phyloP scores from a whole-genome alignment of 78 protist genomes.

The Ministeria vibrans region DNA sequence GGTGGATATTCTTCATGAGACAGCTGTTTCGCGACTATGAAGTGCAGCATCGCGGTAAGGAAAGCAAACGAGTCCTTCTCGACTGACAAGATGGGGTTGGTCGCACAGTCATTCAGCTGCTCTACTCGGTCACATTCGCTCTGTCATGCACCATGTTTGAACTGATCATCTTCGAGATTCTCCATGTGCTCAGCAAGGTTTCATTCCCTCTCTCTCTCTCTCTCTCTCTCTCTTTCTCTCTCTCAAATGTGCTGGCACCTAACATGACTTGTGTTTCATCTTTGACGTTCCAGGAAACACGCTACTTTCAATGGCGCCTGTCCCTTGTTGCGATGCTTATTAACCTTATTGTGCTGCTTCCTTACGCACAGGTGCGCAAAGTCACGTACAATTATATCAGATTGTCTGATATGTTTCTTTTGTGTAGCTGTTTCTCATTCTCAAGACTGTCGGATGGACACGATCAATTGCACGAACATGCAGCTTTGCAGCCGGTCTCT shows the following conservation, averaged over 20 bases:
- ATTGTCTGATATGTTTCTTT: not conserved
- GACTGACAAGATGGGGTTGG: no score
- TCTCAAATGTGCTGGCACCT: not conserved
- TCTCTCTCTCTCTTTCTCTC: not conserved
- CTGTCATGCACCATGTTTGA: slow-evolving; percentile 67
- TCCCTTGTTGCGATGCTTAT: slow-evolving; percentile 34
- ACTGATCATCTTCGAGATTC: slow-evolving; percentile 72
- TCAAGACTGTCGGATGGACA: not conserved
- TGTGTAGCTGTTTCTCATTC: not conserved
- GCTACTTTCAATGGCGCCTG: slow-evolving; percentile 52
- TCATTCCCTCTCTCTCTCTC: not conserved
- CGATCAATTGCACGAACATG: not conserved
- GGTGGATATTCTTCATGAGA: not conserved
- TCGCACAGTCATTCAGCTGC: not conserved
- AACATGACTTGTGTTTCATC: not conserved
- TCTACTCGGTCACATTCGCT: slow-evolving; percentile 37
- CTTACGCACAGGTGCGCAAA: slow-evolving; percentile 11
- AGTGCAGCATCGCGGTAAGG: not conserved
- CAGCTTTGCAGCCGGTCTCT: not conserved
- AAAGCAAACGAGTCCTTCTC: no score
- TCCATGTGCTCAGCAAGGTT: slow-evolving; percentile 50
- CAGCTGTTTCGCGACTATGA: not conserved
- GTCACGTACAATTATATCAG: not conserved
- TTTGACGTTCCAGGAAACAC: not conserved
- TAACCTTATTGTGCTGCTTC: slow-evolving; percentile 35